Evolutionary conservation across 1,139 yeast genomes (phyloP).

Genomic region (Hanseniaspora sp.): DNA sequence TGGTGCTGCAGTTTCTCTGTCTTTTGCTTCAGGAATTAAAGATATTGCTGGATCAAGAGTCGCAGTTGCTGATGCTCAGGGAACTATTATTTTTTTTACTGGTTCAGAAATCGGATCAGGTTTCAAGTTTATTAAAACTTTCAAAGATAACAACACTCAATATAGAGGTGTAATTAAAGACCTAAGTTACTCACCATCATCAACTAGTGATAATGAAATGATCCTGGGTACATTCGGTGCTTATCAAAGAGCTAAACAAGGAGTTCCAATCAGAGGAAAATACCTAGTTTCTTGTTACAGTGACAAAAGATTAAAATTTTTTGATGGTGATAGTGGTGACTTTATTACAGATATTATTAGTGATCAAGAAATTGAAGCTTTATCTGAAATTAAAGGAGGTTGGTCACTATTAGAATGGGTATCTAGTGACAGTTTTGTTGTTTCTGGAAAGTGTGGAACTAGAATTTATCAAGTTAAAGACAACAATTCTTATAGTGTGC

Average conservation of each 20-base stretch:
- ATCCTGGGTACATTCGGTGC: conserved; percentile 10
- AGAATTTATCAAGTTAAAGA: conserved; percentile 2
- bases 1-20: conserved; percentile 68
- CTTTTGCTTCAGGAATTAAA: conserved; percentile 12
- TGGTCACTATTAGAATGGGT: conserved; percentile 54
- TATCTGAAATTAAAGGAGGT: conserved; percentile 68
- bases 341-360: conserved; percentile 40
- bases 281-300: conserved; percentile 74
- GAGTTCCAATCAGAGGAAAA: conserved; percentile 8
- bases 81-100: conserved; percentile 67
- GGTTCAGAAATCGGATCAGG: conserved; percentile 69
- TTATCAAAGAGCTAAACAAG: conserved; percentile 14
- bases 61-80: conserved; percentile 61
- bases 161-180: conserved; percentile 12
- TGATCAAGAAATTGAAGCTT: conserved; percentile 35
- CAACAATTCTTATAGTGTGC: neutral
- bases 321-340: conserved; percentile 85
- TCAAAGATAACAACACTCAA: neutral
- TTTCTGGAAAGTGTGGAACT: conserved; percentile 28
- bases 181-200: conserved; percentile 69
- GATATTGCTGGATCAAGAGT: conserved; percentile 59
- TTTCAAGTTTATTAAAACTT: conserved; percentile 61
- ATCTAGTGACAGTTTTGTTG: conserved; percentile 47
- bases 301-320: conserved; percentile 65
- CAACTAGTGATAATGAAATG: conserved; percentile 35